A percentile compares a stretch with the other conserved stretches of the same genome.
Evolutionary conservation across 805 yeast species (phyloP).

Genomic region (Cyberlindnera sargentensis): DNA sequence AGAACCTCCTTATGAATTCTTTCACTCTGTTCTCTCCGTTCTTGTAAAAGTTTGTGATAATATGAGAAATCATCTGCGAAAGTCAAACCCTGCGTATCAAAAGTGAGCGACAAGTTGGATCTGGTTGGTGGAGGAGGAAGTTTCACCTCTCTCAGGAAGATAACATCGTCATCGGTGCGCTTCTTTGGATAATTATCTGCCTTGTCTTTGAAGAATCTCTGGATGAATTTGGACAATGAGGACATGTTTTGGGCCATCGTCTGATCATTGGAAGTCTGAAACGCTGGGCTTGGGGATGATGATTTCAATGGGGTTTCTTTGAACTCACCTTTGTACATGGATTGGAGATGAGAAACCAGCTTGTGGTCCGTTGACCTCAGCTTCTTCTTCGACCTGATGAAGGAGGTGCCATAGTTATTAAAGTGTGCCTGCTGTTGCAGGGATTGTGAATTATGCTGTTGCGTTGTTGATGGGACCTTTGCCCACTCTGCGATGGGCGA

Average conservation of each 20-base stretch:
- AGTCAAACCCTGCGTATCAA: constrained; percentile 23
- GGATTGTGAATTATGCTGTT: background rate
- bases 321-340: constrained; percentile 30
- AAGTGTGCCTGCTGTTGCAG: background rate
- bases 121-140: constrained; percentile 14
- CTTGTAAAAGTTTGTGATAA: constrained; percentile 37
- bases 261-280: background rate
- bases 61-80: constrained; percentile 33
- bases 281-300: constrained; percentile 19
- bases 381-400: constrained; percentile 19
- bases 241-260: constrained; percentile 5
- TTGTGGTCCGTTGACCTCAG: constrained; percentile 9
- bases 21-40: constrained; percentile 32
- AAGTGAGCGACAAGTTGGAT: constrained; percentile 14
- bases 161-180: constrained; percentile 10
- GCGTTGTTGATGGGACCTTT: background rate
- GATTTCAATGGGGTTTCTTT: constrained; percentile 24
- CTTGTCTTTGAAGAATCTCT: constrained; percentile 2
- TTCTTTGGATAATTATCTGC: background rate
- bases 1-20: constrained; percentile 29
- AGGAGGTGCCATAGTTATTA: constrained; percentile 32
- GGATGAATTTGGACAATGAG: constrained; percentile 3
- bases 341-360: constrained; percentile 24
- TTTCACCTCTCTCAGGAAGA: constrained; percentile 15
- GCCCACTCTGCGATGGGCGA: constrained; percentile 19